Base-by-base conservation (phyloP, 2,329 filamentous ascomycete species). In the Xylaria arbuscula region DNA sequence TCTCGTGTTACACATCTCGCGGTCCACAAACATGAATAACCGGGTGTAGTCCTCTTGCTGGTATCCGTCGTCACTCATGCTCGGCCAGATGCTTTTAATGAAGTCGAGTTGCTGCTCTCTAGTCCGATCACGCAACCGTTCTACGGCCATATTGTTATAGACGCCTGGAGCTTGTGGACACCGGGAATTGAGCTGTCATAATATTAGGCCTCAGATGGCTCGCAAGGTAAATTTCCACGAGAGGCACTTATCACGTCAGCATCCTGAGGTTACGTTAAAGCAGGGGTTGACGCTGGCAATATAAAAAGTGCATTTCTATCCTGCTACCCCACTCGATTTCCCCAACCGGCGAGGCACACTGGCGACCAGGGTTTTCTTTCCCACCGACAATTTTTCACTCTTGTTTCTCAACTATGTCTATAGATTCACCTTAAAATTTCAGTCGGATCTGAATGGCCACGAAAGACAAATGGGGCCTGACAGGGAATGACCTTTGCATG, bases 51-150 rank as follows among this genome's bases (percentile, higher is more conserved):
- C 45, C 17, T 51, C 45, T 40, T 50, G 28, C 34, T 61, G 45
- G 34, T 51, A 61, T 13, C 11, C 58, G 19, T 61, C 45, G 3
- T 61, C 58, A 13, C 22, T 42, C 15, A 62, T 53, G 36, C 22
- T 22, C 13, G 59, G 59, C 59, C 59, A 62, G 19, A 62, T 53
- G n/a, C 7, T 54, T 54, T 17, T 42, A 11, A 54, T 17, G 15
- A 62, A 62, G 10, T 54, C 36, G 38, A 62, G 24, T 22, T 62
- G 48, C 38, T 62, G 48, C 48, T 11, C 36, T 36, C 17, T 42
- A 19, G 59, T 45, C 10, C 36, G 34, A 32, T 54, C 24, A 7
- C 45, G 11, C 24, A 62, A 17, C 47, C 36, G 48, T 34, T 62
- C 59, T 15, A 19, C 24, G 10, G 59, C 48, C 59, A 62, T 62